Conservation (phyloP, 768 basidiomycete species). For the Suillus occidentalis region DNA sequence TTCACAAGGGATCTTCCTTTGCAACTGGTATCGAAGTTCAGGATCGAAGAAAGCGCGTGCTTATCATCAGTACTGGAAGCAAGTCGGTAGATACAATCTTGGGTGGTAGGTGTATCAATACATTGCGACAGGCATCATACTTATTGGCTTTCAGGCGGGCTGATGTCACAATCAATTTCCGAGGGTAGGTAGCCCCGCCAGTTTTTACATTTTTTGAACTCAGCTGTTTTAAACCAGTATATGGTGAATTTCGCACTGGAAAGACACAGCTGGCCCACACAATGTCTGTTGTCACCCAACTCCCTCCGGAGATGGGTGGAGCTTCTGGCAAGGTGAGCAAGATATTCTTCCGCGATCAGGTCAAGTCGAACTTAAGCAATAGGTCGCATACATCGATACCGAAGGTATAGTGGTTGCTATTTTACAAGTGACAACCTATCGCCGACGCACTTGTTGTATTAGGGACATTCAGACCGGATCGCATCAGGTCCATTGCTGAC, state of each 20-base stretch:
- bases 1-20: slow-evolving; percentile 81
- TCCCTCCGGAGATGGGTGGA: slow-evolving; percentile 88
- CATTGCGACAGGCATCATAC: neutral
- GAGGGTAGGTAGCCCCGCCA: slow-evolving; percentile 54
- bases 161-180: slow-evolving; percentile 91
- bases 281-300: slow-evolving; percentile 86
- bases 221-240: slow-evolving; percentile 51
- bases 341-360: neutral
- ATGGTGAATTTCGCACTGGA: slow-evolving; percentile 94
- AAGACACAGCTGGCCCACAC: slow-evolving; percentile 97
- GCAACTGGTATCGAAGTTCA: slow-evolving; percentile 90
- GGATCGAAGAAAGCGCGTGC: slow-evolving; percentile 77
- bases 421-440: slow-evolving; percentile 4
- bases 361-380: neutral
- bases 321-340: slow-evolving; percentile 76
- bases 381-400: slow-evolving; percentile 93
- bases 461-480: slow-evolving; percentile 96
- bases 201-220: neutral
- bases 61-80: slow-evolving; percentile 88
- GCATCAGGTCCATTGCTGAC: slow-evolving; percentile 87
- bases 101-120: slow-evolving; percentile 55
- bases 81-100: slow-evolving; percentile 88
- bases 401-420: slow-evolving; percentile 49
- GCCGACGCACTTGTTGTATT: slow-evolving; percentile 20
- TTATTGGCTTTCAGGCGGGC: slow-evolving; percentile 55